Evolutionary conservation across 2,329 filamentous ascomycete genomes (phyloP).

Genomic region (Sporothrix pseudoabietina): DNA sequence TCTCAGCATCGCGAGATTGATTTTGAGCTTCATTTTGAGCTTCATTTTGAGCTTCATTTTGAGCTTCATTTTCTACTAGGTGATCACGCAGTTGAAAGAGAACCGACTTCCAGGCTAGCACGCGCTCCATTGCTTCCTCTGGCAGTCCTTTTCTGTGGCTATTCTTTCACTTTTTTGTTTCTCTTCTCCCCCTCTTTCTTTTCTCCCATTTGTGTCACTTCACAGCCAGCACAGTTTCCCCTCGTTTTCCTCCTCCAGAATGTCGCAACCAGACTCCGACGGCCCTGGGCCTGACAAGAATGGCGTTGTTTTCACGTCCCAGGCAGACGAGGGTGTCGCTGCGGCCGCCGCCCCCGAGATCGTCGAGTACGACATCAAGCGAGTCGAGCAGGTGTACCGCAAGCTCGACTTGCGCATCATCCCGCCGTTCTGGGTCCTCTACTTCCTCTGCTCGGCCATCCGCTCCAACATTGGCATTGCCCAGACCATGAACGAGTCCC

Average conservation of each 20-base stretch:
- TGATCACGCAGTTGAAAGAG: conserved; percentile 42
- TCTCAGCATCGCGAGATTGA: conserved; percentile 23
- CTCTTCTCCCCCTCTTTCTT: not conserved
- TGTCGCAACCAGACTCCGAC: conserved; percentile 19
- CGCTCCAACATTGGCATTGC: conserved; percentile 88
- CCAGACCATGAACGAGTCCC: conserved; percentile 83
- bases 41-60: conserved; percentile 5
- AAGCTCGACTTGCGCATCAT: conserved; percentile 64
- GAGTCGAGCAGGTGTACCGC: conserved; percentile 38
- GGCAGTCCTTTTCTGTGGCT: conserved; percentile 37
- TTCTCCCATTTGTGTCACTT: conserved; percentile 11
- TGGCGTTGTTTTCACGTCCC: not conserved
- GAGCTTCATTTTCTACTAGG: not conserved
- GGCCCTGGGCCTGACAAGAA: conserved; percentile 18
- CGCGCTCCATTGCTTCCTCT: conserved; percentile 55
- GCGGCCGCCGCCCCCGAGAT: not conserved
- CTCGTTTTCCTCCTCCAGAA: not conserved
- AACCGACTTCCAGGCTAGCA: conserved; percentile 48
- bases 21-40: conserved; percentile 2
- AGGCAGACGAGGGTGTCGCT: not conserved
- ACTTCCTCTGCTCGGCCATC: conserved; percentile 90
- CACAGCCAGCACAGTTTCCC: conserved; percentile 25
- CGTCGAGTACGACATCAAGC: conserved; percentile 25
- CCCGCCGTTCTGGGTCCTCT: conserved; percentile 80
- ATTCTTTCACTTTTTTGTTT: not conserved